phyloP scores from a whole-genome alignment of 306 rosid species.

The Lagenaria siceraria region DNA sequence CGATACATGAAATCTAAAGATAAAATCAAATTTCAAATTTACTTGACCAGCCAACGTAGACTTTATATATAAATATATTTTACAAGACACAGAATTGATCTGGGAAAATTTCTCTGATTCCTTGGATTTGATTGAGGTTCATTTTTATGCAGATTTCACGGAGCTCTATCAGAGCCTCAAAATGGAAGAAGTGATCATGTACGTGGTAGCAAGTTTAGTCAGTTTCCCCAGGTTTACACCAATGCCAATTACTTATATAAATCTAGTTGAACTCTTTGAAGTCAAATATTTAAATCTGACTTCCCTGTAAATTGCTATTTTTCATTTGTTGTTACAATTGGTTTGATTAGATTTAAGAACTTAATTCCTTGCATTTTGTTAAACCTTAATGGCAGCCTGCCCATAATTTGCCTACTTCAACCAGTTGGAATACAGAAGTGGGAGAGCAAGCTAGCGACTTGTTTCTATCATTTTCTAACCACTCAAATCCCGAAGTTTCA shows the following conservation, averaged over 20 bases:
- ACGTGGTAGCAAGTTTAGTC: background rate
- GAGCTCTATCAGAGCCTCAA: slow-evolving; percentile 1
- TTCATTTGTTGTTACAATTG: background rate
- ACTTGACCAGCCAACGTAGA: background rate
- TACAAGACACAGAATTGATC: background rate
- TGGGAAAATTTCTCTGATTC: background rate
- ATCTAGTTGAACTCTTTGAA: background rate
- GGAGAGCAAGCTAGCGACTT: slow-evolving; percentile 23
- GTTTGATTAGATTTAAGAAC: background rate
- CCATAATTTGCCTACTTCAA: background rate
- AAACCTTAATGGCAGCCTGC: slow-evolving; percentile 2
- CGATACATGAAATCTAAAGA: background rate
- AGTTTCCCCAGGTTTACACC: background rate
- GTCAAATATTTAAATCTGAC: background rate
- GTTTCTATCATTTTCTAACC: slow-evolving; percentile 23
- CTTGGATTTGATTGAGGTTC: background rate
- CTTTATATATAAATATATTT: too few relatives aligned
- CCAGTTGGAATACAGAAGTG: slow-evolving; percentile 28
- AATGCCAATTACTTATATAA: background rate
- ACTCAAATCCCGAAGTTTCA: slow-evolving; percentile 52
- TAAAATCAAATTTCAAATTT: background rate
- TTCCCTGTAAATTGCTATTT: background rate
- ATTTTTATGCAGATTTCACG: slow-evolving; percentile 1
- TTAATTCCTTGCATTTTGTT: background rate
- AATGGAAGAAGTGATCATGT: background rate